Percentiles rank a stretch among this genome's conserved stretches.
Conservation (phyloP, 2,329 filamentous ascomycete species). For the Akanthomyces lecanii region DNA sequence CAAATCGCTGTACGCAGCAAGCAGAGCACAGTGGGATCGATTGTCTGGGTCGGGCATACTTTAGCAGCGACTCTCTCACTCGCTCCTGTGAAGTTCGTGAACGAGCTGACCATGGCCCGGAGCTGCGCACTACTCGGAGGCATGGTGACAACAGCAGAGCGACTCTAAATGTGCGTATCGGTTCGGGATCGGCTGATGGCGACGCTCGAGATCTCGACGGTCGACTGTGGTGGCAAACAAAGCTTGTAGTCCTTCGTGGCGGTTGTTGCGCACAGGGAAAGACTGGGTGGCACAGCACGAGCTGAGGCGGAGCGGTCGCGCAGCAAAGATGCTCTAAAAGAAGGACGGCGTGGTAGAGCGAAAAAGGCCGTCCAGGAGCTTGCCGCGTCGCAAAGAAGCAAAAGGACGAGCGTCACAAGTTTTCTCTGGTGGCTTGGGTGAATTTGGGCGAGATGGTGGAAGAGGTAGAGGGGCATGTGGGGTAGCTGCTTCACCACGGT, state of each 20-base stretch:
- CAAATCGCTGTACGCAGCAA: neutral
- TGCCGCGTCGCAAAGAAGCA: neutral
- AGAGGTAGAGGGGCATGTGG: constrained; percentile 11
- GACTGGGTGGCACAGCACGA: neutral
- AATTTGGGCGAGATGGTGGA: neutral
- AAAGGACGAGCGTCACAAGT: neutral
- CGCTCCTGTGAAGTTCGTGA: constrained; percentile 41
- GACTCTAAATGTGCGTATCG: neutral
- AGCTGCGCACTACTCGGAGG: constrained; percentile 35
- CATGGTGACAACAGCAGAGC: constrained; percentile 26
- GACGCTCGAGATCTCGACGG: neutral
- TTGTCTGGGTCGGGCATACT: constrained; percentile 33
- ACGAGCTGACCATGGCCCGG: constrained; percentile 39
- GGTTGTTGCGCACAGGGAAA: neutral
- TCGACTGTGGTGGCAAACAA: neutral
- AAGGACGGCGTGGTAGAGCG: neutral
- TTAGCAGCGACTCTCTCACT: constrained; percentile 40
- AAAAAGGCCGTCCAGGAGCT: neutral
- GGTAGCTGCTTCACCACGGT: neutral
- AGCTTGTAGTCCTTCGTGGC: neutral
- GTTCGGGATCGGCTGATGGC: neutral
- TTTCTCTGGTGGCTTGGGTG: neutral
- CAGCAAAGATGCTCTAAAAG: neutral
- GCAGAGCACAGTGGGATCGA: neutral
- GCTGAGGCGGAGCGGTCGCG: neutral